Evolutionary conservation across 2,329 filamentous ascomycete genomes (phyloP).

Genomic region (Nemania serpens): DNA sequence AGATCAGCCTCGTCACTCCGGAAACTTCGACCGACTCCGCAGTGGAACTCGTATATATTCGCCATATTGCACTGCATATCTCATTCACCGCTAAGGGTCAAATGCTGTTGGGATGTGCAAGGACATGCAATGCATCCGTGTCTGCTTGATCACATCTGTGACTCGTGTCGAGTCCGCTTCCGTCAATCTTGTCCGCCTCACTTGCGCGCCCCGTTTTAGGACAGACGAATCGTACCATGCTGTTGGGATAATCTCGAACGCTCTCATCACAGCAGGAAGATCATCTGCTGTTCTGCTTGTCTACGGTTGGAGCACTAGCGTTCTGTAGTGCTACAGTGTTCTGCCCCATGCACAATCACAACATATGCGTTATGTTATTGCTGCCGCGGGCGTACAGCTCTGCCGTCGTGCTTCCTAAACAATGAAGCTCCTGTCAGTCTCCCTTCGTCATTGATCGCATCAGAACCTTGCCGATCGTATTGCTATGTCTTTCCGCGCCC

Average conservation of each 20-base stretch:
- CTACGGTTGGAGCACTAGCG: conserved; percentile 19
- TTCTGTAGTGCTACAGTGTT: conserved; percentile 20
- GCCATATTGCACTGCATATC: conserved; percentile 20
- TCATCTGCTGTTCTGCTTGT: conserved; percentile 16
- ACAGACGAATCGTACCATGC: conserved; percentile 24
- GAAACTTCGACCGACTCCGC: conserved; percentile 12
- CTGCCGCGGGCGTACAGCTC: conserved; percentile 9
- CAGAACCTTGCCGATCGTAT: background rate
- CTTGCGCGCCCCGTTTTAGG: conserved; percentile 37
- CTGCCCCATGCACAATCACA: conserved; percentile 20
- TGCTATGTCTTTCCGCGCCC: conserved; percentile 5
- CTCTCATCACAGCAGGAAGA: conserved; percentile 8
- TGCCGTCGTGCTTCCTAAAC: background rate
- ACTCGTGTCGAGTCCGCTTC: conserved; percentile 35
- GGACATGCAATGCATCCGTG: conserved; percentile 31
- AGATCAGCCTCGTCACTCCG: conserved; percentile 23
- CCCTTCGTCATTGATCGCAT: background rate
- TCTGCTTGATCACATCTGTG: conserved; percentile 29
- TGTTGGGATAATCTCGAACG: conserved; percentile 18
- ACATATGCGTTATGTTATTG: conserved; percentile 10
- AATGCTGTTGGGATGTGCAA: conserved; percentile 17
- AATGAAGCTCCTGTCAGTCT: conserved; percentile 4
- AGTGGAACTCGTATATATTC: conserved; percentile 21
- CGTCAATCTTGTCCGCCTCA: conserved; percentile 39
- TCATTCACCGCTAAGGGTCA: conserved; percentile 24